Conservation (phyloP, 176 grass and related monocot genomes). For the Rhipidocladum racemiflorum region DNA sequence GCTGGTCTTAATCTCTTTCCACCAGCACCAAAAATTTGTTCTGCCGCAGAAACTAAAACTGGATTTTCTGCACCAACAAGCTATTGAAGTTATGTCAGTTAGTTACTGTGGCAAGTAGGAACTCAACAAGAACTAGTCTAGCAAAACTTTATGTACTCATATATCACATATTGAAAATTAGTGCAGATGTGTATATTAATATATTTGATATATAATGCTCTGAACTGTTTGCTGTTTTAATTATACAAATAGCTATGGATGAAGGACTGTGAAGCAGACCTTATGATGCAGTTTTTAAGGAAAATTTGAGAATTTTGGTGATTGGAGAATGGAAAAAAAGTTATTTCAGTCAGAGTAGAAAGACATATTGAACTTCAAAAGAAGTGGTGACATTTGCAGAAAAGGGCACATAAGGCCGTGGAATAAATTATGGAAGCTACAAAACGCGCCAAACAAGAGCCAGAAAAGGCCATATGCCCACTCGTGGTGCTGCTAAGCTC, state of each 20-base stretch:
- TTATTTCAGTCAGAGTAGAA: neutral
- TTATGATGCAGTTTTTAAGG: neutral
- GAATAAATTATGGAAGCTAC: neutral
- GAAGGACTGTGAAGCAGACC: neutral
- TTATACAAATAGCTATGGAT: neutral
- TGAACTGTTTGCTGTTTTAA: neutral
- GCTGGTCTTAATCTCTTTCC: slow-evolving; percentile 92
- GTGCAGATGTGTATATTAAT: neutral
- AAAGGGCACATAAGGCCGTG: neutral
- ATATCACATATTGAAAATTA: neutral
- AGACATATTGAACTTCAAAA: neutral
- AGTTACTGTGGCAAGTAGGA: slow-evolving; percentile 4
- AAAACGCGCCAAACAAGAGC: neutral
- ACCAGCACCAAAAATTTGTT: slow-evolving; percentile 96
- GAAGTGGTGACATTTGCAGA: neutral
- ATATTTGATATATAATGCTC: slow-evolving; percentile 2
- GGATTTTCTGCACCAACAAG: slow-evolving; percentile 96
- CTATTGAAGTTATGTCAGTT: slow-evolving; percentile 48
- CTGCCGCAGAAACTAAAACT: slow-evolving; percentile 77
- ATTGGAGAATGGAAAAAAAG: neutral
- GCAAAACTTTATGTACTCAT: neutral
- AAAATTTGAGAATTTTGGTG: neutral
- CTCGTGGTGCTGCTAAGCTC: slow-evolving; percentile 1
- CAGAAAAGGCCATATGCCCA: neutral
- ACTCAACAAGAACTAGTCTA: neutral